Conservation (phyloP, 495 filamentous ascomycete genomes). For the Amorphotheca resinae region DNA sequence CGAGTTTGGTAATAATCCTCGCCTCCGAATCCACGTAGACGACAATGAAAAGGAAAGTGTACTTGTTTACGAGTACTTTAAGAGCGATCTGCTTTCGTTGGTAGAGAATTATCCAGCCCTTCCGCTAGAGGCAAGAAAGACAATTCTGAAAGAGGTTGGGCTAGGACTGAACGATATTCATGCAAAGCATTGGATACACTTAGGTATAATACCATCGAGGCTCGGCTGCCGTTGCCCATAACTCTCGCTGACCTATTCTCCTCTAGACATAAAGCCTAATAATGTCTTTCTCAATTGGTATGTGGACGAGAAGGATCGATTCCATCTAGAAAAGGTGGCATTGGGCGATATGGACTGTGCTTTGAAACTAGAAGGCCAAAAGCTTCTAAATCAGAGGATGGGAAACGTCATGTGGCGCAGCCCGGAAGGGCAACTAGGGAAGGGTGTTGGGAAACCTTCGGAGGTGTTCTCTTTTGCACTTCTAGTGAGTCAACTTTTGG, state of each 20-base stretch:
- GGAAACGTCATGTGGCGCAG: constrained; percentile 27
- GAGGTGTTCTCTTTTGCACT: constrained; percentile 4
- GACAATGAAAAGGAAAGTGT: not conserved
- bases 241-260: constrained; percentile 3
- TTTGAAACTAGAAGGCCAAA: constrained; percentile 21
- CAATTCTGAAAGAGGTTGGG: not conserved
- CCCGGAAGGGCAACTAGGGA: constrained; percentile 25
- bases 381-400: constrained; percentile 21
- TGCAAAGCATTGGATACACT: not conserved
- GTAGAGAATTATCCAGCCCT: not conserved
- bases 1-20: not conserved
- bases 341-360: constrained; percentile 27
- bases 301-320: constrained; percentile 21
- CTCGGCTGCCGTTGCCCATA: not conserved
- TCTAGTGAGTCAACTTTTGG: constrained; percentile 1
- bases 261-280: constrained; percentile 26
- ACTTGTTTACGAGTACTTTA: not conserved
- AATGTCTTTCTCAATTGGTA: constrained; percentile 26
- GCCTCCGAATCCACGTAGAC: not conserved
- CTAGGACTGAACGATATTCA: not conserved
- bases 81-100: not conserved
- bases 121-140: not conserved
- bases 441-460: constrained; percentile 12
- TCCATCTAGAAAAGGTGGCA: constrained; percentile 20
- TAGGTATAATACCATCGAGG: not conserved